Conservation (phyloP, 2,329 filamentous ascomycete genomes). For the Aspergillus pseudoglaucus region DNA sequence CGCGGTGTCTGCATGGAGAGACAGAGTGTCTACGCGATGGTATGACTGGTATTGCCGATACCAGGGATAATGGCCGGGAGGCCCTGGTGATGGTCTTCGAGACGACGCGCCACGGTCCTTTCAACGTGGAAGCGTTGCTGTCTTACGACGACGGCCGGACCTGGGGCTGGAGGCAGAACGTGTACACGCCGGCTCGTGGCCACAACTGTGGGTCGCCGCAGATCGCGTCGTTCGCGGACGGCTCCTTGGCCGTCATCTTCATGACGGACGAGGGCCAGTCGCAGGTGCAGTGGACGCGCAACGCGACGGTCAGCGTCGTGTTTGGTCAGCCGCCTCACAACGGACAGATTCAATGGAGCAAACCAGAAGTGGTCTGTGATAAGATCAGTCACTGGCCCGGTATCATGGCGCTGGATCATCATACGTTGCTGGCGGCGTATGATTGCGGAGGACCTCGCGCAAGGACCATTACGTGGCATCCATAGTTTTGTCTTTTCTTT, state of each 20-base stretch:
- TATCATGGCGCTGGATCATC: constrained; percentile 21
- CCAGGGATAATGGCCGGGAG: constrained; percentile 24
- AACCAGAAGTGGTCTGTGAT: constrained; percentile 24
- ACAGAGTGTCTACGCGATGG: constrained; percentile 29
- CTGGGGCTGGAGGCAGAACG: constrained; percentile 36
- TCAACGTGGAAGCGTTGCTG: constrained; percentile 40
- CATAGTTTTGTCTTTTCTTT: not conserved
- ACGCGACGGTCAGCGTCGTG: constrained; percentile 37
- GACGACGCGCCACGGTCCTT: constrained; percentile 37
- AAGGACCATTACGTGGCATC: constrained; percentile 13
- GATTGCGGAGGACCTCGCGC: constrained; percentile 22
- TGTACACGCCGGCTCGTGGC: constrained; percentile 33
- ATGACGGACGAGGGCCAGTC: constrained; percentile 42
- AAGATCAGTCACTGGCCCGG: constrained; percentile 36
- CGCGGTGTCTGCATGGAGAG: constrained; percentile 36
- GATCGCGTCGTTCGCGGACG: constrained; percentile 36
- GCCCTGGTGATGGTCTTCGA: constrained; percentile 43
- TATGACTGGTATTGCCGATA: constrained; percentile 40
- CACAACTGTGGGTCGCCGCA: constrained; percentile 42
- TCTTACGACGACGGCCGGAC: constrained; percentile 40
- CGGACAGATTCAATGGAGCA: constrained; percentile 30
- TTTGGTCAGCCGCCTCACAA: constrained; percentile 28
- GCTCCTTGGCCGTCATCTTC: constrained; percentile 39
- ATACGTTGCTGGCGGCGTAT: constrained; percentile 22
- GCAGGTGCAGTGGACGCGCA: constrained; percentile 31